Evolutionary conservation across 768 basidiomycete genomes (phyloP), one percentile per base, ranked within the genome.

Genomic region (Mycena filopes): DNA sequence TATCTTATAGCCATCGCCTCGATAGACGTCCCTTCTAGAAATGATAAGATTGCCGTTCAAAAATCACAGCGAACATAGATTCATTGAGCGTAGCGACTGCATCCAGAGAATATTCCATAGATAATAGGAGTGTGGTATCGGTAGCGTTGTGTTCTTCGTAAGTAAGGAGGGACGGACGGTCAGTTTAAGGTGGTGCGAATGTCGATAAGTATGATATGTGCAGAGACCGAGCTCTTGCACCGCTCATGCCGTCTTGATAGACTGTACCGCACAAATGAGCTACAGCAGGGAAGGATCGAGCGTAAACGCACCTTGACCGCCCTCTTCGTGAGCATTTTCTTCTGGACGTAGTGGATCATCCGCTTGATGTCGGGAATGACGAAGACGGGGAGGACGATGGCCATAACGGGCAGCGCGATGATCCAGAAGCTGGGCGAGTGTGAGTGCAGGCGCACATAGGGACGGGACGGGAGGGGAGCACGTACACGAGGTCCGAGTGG

Each of bases 341-440:
- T 88, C 67, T 78, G 75, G 38, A 86, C 41, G 62, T 86, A 85
- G 63, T 84, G 84, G 46, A 75, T 73, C 62, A 84, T 69, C 31
- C 80, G 76, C 62, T 71, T 73, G 65, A 90, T 73, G 70, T 91
- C 89, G 20, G 78, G 70, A 67, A 78, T 80, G 71, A 86, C 72
- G 75, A 89, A 89, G 7, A 86, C 57, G 36, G 85, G 82, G 23
- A 88, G 73, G 46, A 89, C 78, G 36, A 87, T 66, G 20, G 75
- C 74, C 83, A 89, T 85, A 28, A 89, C 77, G 0, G 89, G 90
- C 1, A 90, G 72, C 0, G 87, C 86, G 55, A 91, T 84, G 58
- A 80, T 77, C 90, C 90, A 91, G 80, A 91, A 91, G 12, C 89
- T 90, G 69, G 26, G 13, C 6, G 38, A 12, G n/a, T 10, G 38